phyloP scores from a whole-genome alignment of 768 basidiomycete species.

The Favolaschia claudopus region DNA sequence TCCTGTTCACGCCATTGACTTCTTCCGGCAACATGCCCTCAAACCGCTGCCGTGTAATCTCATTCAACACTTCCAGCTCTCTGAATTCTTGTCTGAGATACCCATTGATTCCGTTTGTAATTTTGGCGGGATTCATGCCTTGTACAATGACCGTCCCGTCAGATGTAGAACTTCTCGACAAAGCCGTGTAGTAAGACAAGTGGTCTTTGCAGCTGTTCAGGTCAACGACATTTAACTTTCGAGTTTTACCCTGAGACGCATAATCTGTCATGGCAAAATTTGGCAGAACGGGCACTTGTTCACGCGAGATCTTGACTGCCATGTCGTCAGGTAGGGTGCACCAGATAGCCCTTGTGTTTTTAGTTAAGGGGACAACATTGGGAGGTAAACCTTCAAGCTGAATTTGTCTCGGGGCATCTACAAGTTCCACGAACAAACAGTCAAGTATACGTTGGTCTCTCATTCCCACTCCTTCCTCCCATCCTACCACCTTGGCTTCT shows the following conservation, averaged over 20 bases:
- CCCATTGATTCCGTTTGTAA: constrained; percentile 16
- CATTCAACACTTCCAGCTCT: background rate
- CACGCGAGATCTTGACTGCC: constrained; percentile 18
- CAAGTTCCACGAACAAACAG: constrained; percentile 36
- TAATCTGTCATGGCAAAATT: constrained; percentile 45
- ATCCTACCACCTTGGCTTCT: background rate
- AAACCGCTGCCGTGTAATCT: constrained; percentile 3
- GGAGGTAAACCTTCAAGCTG: constrained; percentile 34
- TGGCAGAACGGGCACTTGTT: constrained; percentile 31
- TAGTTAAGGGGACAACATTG: constrained; percentile 40
- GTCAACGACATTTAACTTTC: constrained; percentile 35
- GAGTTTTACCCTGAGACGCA: constrained; percentile 38
- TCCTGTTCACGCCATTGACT: no score
- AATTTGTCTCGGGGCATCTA: constrained; percentile 30
- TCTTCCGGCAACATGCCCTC: background rate
- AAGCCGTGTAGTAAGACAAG: constrained; percentile 37
- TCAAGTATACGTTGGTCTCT: constrained; percentile 25
- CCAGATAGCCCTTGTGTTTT: background rate
- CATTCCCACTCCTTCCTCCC: background rate
- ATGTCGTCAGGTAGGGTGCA: constrained; percentile 26
- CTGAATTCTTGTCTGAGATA: no score
- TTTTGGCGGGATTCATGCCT: constrained; percentile 9
- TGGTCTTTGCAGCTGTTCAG: constrained; percentile 29
- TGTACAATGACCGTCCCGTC: constrained; percentile 30
- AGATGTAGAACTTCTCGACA: constrained; percentile 34